Base-by-base conservation (phyloP, 257 asterid species). In the Nicotiana benthamiana region DNA sequence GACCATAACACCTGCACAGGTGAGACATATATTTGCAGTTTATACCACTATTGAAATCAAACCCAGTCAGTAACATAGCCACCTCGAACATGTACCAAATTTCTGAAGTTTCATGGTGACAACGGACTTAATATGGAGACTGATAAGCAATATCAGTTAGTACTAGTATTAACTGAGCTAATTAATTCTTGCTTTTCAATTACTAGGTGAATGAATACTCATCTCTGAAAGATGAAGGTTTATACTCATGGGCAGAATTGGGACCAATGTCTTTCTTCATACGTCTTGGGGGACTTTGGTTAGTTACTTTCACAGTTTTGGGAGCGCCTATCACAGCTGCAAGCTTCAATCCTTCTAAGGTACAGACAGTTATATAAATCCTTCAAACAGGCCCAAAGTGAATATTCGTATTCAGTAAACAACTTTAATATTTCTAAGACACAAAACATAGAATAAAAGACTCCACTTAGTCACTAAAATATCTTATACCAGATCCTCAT, bases 261-360 rank as follows among this genome's bases (percentile, higher is more conserved):
- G 87, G 90, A 22, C 93, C 97, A 52, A 91, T 86, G 7, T 87
- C 93, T 1, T 94, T 94, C 82, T 90, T 95, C 80, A 32, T 88
- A 40, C 97, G 97, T 22, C 94, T 93, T 43, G 97, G 98, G 40
- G 95, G 95, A 74, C 95, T 94, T 59, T 94, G 97, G 95, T 82
- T 94, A 68, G 84, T 91, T 79, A 92, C 97, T 79, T 92, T 93
- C 87, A 87, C 94, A 15, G 93, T 90, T 64, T 89, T 94, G 8
- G 98, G 98, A 82, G 92, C 79, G 64, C 98, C 98, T 40, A 86
- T 94, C 84, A 97, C 98, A 26, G 97, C 97, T 61, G 97, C 93
- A 80, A 90, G 93, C 84, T 94, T 94, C 86, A 90, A 86, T 86
- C 97, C 97, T 81, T 75, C 93, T 24, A 93, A 89, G 93, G 96